Base-by-base conservation (phyloP, 2,329 filamentous ascomycete genomes). In the Ustulina deusta region DNA sequence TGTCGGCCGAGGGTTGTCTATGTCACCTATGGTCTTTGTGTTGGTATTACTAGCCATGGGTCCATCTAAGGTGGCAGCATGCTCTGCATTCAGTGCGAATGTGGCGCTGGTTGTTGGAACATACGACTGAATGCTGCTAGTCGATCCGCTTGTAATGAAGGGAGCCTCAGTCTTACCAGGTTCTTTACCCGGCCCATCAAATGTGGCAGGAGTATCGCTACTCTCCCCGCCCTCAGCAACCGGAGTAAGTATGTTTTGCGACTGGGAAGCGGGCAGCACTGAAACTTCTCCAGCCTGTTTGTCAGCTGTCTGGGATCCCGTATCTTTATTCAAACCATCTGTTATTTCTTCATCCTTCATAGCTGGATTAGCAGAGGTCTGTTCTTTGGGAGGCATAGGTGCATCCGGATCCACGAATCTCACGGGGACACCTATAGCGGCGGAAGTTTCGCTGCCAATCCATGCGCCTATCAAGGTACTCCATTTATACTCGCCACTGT, bases 401-500 rank as follows among this genome's bases (percentile, higher is more conserved):
- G 77, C 76, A 58, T 77, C 70, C 7, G 82, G 82, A 57, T 84
- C 79, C 46, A 85, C 69, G 77, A 97, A 98, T 59, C 93, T 87
- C 65, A 89, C 89, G 0, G 94, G 95, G 27, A 97, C 94, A 6
- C 94, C 94, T 44, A 84, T 85, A 9, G 92, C 92, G 0, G 93
- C 88, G 73, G 80, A 82, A 77, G 82, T 83, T 71, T 83, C 85
- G 71, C 85, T 87, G 0, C 95, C 95, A 4, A 95, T 90, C 87
- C 94, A 99, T 17, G 91, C 92, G 6, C 93, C 94, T 34, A 97
- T 80, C 72, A 96, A 84, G 34, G 84, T 85, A 77, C 94, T 97
- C 92, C 93, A 99, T 65, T 88, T 88, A 78, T 94, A 94, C 51
- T 93, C 89, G 49, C 93, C 91, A 1, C 84, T 86, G 60, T 88